Evolutionary conservation across 108 stramenopile genomes (phyloP).

Genomic region (Bacterosira constricta): DNA sequence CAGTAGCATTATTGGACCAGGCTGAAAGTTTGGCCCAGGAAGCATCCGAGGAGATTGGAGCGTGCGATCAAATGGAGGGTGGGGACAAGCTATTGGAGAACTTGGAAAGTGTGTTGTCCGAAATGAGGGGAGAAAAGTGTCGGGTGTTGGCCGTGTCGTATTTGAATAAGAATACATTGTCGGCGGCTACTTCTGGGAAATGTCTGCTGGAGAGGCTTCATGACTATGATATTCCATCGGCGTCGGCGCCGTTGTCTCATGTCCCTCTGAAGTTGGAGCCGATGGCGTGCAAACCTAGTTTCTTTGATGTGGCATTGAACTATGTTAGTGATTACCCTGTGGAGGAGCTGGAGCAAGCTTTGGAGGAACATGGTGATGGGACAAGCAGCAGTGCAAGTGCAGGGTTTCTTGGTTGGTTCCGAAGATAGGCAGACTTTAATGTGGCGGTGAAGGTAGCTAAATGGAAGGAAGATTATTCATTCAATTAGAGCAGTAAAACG

Average conservation of each 20-base stretch:
- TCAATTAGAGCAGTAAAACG: too few species aligned
- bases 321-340: constrained; percentile 57
- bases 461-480: too few species aligned
- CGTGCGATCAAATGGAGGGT: constrained; percentile 77
- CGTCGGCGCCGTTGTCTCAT: constrained; percentile 31
- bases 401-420: constrained; percentile 46
- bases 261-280: constrained; percentile 46
- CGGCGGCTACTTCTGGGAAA: constrained; percentile 32
- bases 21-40: constrained; percentile 54
- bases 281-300: constrained; percentile 71
- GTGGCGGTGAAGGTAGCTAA: too few species aligned
- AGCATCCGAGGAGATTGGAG: constrained; percentile 81
- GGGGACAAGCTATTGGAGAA: constrained; percentile 55
- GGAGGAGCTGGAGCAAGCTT: constrained; percentile 54
- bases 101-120: constrained; percentile 51
- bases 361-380: constrained; percentile 46
- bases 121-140: constrained; percentile 46
- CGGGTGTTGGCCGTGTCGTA: constrained; percentile 38
- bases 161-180: constrained; percentile 24
- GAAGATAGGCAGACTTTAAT: too few species aligned
- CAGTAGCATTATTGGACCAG: constrained; percentile 66
- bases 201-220: constrained; percentile 62
- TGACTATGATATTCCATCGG: constrained; percentile 63
- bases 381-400: constrained; percentile 18
- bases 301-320: constrained; percentile 79